Base-by-base conservation (phyloP, 2,329 filamentous ascomycete genomes). In the Aspergillus awamori region DNA sequence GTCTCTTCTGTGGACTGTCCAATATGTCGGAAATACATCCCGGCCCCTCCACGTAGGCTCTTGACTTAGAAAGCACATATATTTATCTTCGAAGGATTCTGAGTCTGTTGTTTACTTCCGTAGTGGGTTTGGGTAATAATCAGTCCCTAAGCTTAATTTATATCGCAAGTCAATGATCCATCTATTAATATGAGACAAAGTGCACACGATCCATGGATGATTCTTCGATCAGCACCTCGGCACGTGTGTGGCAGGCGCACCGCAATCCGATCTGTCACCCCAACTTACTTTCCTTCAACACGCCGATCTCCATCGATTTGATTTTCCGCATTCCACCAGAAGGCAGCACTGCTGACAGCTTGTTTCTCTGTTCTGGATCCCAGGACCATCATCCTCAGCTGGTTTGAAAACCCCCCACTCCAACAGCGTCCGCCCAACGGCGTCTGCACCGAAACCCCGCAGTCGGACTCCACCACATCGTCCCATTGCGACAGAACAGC, bases 391-490 rank as follows among this genome's bases (percentile, higher is more conserved):
- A 26, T 17, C 17, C n/a, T 17, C 26, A n/a, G 1, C 24, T 51
- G 47, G 15, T 2, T 28, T 26, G 15, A 13, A 28, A 8, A 4
- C 5, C 8, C n/a, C 22, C 11, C 13, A 10, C 15, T 33, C 13
- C 6, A 11, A 22, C 41, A 24, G 41, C 17, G 41, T n/a, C 24
- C 47, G 24, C 24, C 47, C 47, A 24, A 48, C 45, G 47, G 47
- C 28, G 53, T 47, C 20, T 43, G 22, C 38, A 36, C 53, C 38
- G 41, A 45, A 30, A 56, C 39, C 53, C 53, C 53, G 53, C 53
- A 56, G 24, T 56, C 39, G 39, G 24, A 56, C 39, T 45, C 53
- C 53, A 56, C 53, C 53, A 33, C 39, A 28, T 30, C 26, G 30
- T 30, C 39, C 41, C 24, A 56, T 47, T 33, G 53, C 39, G 53